Conservation (phyloP, 108 stramenopile species). For the Pseudonitzschia multiseries region DNA sequence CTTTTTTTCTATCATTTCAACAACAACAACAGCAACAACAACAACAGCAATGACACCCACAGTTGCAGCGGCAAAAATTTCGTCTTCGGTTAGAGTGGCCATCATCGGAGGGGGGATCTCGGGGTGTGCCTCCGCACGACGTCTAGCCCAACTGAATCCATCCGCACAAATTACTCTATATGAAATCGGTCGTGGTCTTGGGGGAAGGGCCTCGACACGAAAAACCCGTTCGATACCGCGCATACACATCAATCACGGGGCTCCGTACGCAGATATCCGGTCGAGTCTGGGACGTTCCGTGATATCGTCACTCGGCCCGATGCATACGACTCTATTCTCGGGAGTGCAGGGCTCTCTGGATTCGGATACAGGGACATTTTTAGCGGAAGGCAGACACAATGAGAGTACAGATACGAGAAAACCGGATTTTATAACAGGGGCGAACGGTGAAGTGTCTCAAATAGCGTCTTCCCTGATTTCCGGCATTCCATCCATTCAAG, state of each 20-base stretch:
- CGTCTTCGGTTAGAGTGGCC: slow-evolving; percentile 4
- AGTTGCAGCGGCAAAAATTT: neutral
- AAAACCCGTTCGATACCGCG: slow-evolving; percentile 4
- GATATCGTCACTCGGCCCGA: neutral
- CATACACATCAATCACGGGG: slow-evolving; percentile 4
- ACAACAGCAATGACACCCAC: neutral
- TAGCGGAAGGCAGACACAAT: neutral
- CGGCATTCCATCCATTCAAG: slow-evolving; percentile 3
- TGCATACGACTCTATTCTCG: neutral
- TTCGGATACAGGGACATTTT: neutral
- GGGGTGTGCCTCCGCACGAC: slow-evolving; percentile 5
- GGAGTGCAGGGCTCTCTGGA: slow-evolving; percentile 5
- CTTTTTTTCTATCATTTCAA: neutral
- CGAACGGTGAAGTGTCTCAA: slow-evolving; percentile 10
- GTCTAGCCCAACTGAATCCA: neutral
- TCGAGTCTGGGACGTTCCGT: neutral
- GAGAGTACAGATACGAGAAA: neutral
- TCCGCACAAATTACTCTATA: slow-evolving; percentile 1
- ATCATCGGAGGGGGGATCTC: slow-evolving; percentile 9
- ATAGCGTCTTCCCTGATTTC: slow-evolving; percentile 1
- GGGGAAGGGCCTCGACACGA: slow-evolving; percentile 1
- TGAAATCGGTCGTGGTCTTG: slow-evolving; percentile 3
- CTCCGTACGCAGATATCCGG: neutral
- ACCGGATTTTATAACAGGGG: neutral
- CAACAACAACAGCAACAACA: neutral